These are phyloP conservation scores for Leccinum subrobustum DNA, from an alignment of 1,284 basidiomycete species.

Conservation along the genomic window DNA sequence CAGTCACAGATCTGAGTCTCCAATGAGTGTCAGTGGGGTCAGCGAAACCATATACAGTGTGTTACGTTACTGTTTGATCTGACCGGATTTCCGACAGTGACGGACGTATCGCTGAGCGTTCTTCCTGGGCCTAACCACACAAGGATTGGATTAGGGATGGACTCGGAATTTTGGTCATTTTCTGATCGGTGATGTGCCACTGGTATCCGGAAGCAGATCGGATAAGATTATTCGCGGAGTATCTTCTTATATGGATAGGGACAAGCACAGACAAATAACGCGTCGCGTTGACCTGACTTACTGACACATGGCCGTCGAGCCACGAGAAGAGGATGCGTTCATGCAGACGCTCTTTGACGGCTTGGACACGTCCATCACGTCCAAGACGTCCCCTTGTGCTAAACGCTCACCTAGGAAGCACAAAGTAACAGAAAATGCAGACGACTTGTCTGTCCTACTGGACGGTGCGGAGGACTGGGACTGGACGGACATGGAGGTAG, in stretches of 20 bases:
- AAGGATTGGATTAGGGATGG: neutral
- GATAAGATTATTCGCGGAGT: constrained; percentile 21
- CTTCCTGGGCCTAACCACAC: neutral
- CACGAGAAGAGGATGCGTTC: constrained; percentile 44
- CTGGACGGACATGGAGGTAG: constrained; percentile 43
- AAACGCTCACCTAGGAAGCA: constrained; percentile 13
- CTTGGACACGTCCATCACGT: constrained; percentile 37
- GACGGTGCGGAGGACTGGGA: constrained; percentile 57
- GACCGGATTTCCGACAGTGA: neutral
- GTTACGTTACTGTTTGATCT: neutral
- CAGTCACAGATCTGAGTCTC: neutral
- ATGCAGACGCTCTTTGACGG: constrained; percentile 46
- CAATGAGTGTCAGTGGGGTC: neutral
- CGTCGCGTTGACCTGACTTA: constrained; percentile 19
- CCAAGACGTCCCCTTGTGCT: neutral
- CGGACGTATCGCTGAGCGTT: neutral
- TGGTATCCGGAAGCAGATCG: neutral
- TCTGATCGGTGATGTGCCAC: neutral
- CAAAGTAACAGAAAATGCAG: constrained; percentile 2
- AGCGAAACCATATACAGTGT: neutral
- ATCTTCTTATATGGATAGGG: neutral
- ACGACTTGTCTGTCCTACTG: constrained; percentile 42
- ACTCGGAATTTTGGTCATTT: neutral
- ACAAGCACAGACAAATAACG: constrained; percentile 28
- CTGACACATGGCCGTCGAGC: constrained; percentile 16